These are phyloP conservation scores for Chaetothyriales sp. DNA, from an alignment of 2,329 filamentous ascomycete genomes.

Conservation along the genomic window DNA sequence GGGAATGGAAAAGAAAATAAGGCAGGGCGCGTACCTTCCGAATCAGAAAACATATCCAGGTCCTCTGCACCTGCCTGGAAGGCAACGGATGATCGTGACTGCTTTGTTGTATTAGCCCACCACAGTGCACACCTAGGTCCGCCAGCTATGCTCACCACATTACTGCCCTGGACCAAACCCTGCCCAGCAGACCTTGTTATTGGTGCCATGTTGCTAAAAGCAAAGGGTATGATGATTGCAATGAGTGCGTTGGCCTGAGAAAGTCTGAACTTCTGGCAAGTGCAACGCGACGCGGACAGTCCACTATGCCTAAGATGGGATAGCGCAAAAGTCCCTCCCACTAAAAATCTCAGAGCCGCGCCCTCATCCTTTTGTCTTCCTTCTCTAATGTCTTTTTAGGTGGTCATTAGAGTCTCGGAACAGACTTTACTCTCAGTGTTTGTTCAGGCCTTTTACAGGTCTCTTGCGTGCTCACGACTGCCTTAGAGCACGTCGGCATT, in stretches of 20 bases:
- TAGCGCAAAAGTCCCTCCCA: constrained; percentile 19
- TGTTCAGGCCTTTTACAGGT: constrained; percentile 61
- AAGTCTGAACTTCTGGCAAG: not conserved
- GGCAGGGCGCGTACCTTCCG: not conserved
- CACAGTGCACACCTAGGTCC: not conserved
- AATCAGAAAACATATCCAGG: not conserved
- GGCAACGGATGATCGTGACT: not conserved
- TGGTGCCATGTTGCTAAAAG: constrained; percentile 24
- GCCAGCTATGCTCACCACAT: not conserved
- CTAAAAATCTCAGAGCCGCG: not conserved
- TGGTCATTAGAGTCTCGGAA: constrained; percentile 99
- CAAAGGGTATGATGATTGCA: not conserved
- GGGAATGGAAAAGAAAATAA: not conserved
- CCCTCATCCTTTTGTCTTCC: constrained; percentile 11
- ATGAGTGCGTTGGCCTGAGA: not conserved
- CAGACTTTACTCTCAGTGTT: constrained; percentile 63
- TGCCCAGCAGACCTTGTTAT: constrained; percentile 22
- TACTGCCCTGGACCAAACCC: constrained; percentile 2
- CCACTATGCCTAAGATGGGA: constrained; percentile 20
- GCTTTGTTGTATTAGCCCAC: not conserved
- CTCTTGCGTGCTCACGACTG: constrained; percentile 96
- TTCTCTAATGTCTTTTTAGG: constrained; percentile 49
- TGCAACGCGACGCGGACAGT: constrained; percentile 20
- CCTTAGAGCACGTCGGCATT: constrained; percentile 67
- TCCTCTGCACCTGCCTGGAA: not conserved